Evolutionary conservation across 2,329 filamentous ascomycete genomes (phyloP), one percentile per base, ranked within the genome.

Genomic region (Dothideomycetes sp.): DNA sequence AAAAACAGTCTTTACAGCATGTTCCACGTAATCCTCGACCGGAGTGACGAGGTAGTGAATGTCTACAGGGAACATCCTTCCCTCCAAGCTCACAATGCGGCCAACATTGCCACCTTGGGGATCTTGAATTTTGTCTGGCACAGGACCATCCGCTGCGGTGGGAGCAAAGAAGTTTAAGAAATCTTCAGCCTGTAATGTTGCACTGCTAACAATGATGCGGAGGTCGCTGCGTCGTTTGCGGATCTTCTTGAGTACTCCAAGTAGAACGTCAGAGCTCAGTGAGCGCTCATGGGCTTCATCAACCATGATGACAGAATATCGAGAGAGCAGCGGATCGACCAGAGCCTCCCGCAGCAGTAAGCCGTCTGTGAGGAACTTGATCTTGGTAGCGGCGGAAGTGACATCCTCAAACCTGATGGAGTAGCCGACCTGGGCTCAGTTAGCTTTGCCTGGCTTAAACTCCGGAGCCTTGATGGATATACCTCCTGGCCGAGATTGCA

Each of bases 231-330:
- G 72, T 53, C 77, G 81, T 58, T 77, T 85, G 40, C 77, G 66
- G 37, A 98, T 89, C 59, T 96, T 96, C 59, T 94, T 95, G 30
- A 98, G 62, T 11, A 96, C 66, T 0, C 91, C 89, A 3, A 98
- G 72, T 5, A 96, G 69, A 10, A 98, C 76, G 55, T 98, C 91
- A 1, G 88, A 94, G 58, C 85, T 93, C 43, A 96, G 73, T 36
- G 87, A 94, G 39, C 91, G 73, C 61, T 96, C 89, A 56, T 98
- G 91, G 5, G 89, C 91, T 62, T 96, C 89, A 56, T 98, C 91
- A 5, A 98, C 83, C 86, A 98, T 95, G 51, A 98, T 85, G 33
- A 94, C 82, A 0, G 87, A 93, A 58, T 98, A 98, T 9, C 86
- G 75, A 15, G 84, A 91, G 27, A 98, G 64, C 3, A 96, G 64